Evolutionary conservation across 2,329 filamentous ascomycete species (phyloP).

Genomic region (Beauveria scarabaeidicola): DNA sequence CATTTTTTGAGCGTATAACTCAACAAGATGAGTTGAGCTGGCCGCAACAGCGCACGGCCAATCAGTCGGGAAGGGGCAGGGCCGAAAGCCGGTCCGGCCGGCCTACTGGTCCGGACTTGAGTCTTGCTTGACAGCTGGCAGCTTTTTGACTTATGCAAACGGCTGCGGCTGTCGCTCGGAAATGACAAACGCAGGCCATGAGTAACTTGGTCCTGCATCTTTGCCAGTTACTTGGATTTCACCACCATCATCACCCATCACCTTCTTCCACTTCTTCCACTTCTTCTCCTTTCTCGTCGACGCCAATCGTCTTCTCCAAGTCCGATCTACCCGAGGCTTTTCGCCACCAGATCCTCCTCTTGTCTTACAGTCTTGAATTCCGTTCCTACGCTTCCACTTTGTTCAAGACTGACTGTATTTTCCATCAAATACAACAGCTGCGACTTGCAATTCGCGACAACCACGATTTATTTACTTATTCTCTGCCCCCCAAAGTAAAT

Average conservation of each 20-base stretch:
- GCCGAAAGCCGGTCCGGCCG: conserved; percentile 1
- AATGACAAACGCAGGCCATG: background rate
- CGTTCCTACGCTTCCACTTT: background rate
- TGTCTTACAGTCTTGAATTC: background rate
- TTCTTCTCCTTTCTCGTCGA: background rate
- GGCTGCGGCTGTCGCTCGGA: background rate
- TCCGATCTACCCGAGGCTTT: background rate
- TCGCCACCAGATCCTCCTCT: background rate
- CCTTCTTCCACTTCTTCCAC: background rate
- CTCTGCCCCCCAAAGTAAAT: no score
- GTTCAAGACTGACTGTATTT: background rate
- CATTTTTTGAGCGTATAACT: background rate
- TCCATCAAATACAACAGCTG: background rate
- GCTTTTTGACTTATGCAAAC: background rate
- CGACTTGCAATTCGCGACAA: no score
- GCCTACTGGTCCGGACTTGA: background rate
- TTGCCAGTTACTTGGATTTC: no score
- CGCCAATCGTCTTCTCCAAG: background rate
- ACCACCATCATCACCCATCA: background rate
- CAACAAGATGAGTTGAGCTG: no score
- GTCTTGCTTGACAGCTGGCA: background rate
- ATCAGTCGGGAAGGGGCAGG: background rate
- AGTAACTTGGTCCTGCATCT: background rate
- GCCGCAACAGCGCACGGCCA: background rate
- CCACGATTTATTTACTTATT: no score